Conservation (phyloP, 345 rosid species). For the Brassica incana region DNA sequence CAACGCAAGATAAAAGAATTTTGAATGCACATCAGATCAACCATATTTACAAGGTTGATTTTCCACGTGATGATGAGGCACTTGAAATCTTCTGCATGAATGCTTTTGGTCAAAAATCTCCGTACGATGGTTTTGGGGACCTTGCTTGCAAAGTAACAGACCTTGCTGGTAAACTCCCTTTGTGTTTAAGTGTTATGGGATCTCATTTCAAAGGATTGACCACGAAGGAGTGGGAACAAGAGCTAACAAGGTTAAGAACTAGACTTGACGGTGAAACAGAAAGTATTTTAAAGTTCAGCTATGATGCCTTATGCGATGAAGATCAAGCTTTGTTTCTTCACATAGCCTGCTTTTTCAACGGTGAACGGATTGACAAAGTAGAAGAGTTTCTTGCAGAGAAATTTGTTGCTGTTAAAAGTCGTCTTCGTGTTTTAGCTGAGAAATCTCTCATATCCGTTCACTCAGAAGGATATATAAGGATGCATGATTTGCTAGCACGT, state of each 20-base stretch:
- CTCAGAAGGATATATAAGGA: not conserved
- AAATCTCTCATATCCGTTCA: constrained; percentile 31
- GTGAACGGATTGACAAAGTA: not conserved
- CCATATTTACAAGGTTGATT: constrained; percentile 1
- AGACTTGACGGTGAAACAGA: constrained; percentile 20
- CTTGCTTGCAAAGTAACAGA: constrained; percentile 4
- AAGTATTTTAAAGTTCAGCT: constrained; percentile 30
- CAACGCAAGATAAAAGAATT: constrained; percentile 23
- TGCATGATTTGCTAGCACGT: not conserved
- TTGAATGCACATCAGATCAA: not conserved
- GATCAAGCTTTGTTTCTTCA: constrained; percentile 34
- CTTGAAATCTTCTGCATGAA: constrained; percentile 9
- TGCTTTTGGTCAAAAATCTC: constrained; percentile 23
- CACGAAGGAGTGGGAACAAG: constrained; percentile 23
- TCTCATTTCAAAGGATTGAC: constrained; percentile 6
- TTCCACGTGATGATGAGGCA: constrained; percentile 14
- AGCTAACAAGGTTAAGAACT: constrained; percentile 14
- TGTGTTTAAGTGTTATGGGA: constrained; percentile 41
- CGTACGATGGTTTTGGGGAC: not conserved
- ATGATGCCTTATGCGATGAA: constrained; percentile 25
- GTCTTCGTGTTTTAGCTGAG: constrained; percentile 9
- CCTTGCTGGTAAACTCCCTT: constrained; percentile 22
- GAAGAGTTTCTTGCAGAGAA: not conserved
- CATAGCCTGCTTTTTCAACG: constrained; percentile 37
- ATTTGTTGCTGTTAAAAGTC: not conserved